Evolutionary conservation across 176 grass and related monocot species (phyloP).

Genomic region (Zoysia japonica): DNA sequence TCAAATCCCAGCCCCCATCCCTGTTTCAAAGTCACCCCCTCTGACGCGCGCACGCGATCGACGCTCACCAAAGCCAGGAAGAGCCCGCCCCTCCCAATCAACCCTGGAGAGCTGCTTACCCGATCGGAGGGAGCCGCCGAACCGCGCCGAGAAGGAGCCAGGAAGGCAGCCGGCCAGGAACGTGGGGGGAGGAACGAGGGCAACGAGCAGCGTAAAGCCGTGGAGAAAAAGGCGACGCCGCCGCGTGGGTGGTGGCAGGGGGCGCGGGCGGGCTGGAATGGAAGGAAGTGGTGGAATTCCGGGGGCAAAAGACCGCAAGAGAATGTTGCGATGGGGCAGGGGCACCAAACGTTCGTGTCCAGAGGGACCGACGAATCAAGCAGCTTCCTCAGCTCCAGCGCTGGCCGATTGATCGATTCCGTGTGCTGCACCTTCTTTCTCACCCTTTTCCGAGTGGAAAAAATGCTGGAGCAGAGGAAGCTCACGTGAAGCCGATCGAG

Average conservation of each 20-base stretch:
- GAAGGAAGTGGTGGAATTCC: slow-evolving; percentile 16
- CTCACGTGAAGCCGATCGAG: not conserved
- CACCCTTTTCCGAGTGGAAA: not conserved
- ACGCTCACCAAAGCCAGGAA: slow-evolving; percentile 21
- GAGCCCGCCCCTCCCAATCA: not conserved
- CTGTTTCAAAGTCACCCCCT: slow-evolving; percentile 2
- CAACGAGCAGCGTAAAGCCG: not conserved
- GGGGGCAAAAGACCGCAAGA: not conserved
- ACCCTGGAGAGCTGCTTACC: slow-evolving; percentile 30
- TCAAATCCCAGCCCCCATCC: not conserved
- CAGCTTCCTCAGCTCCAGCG: not conserved
- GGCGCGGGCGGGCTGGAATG: not conserved
- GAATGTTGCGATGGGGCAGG: slow-evolving; percentile 41
- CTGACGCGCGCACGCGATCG: not conserved
- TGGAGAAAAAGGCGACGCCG: slow-evolving; percentile 4
- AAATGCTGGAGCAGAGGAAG: not conserved
- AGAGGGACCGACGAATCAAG: not conserved
- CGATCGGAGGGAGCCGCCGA: slow-evolving; percentile 25
- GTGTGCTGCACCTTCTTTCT: not conserved
- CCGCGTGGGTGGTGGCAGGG: not conserved
- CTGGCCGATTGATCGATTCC: not conserved
- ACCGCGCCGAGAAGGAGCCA: not conserved
- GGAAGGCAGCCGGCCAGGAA: not conserved
- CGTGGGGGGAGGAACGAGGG: slow-evolving; percentile 3
- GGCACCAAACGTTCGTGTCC: not conserved